Percentiles rank a stretch among this genome's conserved stretches.
Evolutionary conservation across 2,329 filamentous ascomycete genomes (phyloP).

Genomic region (Colletotrichum orchidophilum): DNA sequence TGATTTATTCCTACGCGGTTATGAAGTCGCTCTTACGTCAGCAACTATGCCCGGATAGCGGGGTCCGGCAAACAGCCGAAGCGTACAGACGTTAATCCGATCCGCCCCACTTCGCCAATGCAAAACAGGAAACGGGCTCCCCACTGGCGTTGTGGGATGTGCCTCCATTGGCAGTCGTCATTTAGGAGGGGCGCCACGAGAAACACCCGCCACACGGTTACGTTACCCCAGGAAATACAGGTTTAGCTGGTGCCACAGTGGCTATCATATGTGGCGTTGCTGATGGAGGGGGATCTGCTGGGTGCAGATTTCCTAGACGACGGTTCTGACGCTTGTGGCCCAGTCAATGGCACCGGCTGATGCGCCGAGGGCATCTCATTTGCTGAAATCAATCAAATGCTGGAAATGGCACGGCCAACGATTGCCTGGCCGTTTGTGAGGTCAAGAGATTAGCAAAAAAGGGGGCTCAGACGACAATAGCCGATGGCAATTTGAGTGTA

Average conservation of each 20-base stretch:
- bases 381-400: not conserved
- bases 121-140: constrained; percentile 31
- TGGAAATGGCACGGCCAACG: not conserved
- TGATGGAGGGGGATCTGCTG: not conserved
- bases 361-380: constrained; percentile 1
- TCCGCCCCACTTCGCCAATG: constrained; percentile 12
- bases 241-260: constrained; percentile 13
- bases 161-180: constrained; percentile 32
- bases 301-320: not conserved
- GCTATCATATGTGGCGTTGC: constrained; percentile 23
- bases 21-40: too few species aligned
- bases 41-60: too few species aligned
- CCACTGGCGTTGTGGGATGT: constrained; percentile 6
- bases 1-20: too few species aligned
- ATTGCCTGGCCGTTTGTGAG: not conserved
- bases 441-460: not conserved
- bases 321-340: not conserved
- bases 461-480: not conserved
- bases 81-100: too few species aligned
- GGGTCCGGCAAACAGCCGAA: too few species aligned
- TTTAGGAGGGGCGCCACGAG: not conserved
- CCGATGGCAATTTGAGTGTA: not conserved
- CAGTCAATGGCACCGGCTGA: constrained; percentile 9
- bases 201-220: constrained; percentile 19
- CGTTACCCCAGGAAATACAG: constrained; percentile 15